These are phyloP conservation scores for Rhizomucor pusillus DNA, from an alignment of 371 early-diverging fungal genomes.

Conservation along the genomic window DNA sequence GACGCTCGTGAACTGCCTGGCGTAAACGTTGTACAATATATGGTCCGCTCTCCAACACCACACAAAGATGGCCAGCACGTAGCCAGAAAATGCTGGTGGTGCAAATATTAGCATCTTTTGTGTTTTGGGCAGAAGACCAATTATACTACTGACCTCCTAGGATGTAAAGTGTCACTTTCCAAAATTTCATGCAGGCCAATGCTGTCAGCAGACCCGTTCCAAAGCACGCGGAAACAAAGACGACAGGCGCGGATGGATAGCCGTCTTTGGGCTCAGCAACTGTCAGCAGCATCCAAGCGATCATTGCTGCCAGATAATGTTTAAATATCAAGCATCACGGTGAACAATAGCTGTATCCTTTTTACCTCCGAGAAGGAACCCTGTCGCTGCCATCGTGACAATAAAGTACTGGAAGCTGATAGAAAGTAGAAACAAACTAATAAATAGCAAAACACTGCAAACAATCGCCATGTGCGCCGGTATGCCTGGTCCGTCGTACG, in stretches of 20 bases:
- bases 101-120: too few relatives aligned
- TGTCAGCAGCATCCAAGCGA: slow-evolving; percentile 26
- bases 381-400: slow-evolving; percentile 19
- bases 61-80: slow-evolving; percentile 29
- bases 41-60: slow-evolving; percentile 36
- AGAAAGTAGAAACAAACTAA: slow-evolving; percentile 1
- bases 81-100: slow-evolving; percentile 20
- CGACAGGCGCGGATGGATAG: slow-evolving; percentile 15
- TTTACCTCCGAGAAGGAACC: slow-evolving; percentile 30
- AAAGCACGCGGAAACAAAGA: slow-evolving; percentile 17
- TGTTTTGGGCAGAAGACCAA: too few relatives aligned
- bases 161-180: slow-evolving; percentile 15
- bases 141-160: slow-evolving; percentile 12
- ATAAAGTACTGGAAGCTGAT: slow-evolving; percentile 28
- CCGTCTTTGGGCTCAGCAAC: slow-evolving; percentile 23
- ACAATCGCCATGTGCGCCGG: slow-evolving; percentile 12
- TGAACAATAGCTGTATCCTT: too few relatives aligned
- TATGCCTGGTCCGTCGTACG: slow-evolving; percentile 10
- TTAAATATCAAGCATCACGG: too few relatives aligned
- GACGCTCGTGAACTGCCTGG: slow-evolving; percentile 17
- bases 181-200: slow-evolving; percentile 9
- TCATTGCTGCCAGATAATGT: too few relatives aligned
- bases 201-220: slow-evolving; percentile 21
- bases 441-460: background rate
- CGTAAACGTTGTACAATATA: slow-evolving; percentile 24